Conservation (phyloP, 805 yeast species). For the Cyberlindnera xylosilytica region DNA sequence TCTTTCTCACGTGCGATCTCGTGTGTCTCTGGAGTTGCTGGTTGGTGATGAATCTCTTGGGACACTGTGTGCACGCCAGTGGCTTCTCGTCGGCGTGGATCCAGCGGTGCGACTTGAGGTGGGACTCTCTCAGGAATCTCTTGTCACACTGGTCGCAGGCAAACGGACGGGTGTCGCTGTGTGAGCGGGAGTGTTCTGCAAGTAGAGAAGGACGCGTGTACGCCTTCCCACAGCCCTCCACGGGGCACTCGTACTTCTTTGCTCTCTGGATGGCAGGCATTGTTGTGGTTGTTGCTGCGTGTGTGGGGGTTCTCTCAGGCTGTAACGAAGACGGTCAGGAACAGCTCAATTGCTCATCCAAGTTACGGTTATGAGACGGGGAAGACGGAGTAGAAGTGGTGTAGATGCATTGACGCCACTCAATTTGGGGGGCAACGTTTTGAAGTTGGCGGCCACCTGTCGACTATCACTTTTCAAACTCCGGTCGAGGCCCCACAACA, state of each 20-base stretch:
- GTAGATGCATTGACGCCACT: too few species aligned
- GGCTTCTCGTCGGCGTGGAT: constrained; percentile 63
- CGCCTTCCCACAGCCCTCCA: constrained; percentile 47
- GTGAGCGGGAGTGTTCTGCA: constrained; percentile 67
- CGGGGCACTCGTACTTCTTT: constrained; percentile 44
- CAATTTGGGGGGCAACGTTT: too few species aligned
- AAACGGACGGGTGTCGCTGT: constrained; percentile 74
- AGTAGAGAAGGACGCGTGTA: constrained; percentile 54
- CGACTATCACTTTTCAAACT: too few species aligned
- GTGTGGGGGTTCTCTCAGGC: background rate
- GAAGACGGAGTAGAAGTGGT: too few species aligned
- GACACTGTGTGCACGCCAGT: constrained; percentile 50
- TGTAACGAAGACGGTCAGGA: too few species aligned
- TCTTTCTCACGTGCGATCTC: constrained; percentile 41
- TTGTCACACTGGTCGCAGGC: constrained; percentile 58
- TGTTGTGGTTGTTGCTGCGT: background rate
- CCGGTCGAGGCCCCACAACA: too few species aligned
- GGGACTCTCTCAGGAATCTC: constrained; percentile 67
- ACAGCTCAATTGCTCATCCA: too few species aligned
- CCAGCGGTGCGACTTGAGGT: constrained; percentile 71
- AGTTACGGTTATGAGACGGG: too few species aligned
- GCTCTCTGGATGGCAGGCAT: constrained; percentile 16
- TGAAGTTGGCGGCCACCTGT: too few species aligned
- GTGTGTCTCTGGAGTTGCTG: constrained; percentile 62
- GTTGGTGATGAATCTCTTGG: constrained; percentile 54